These are phyloP conservation scores for Elsinoe fawcettii DNA, from an alignment of 2,329 filamentous ascomycete species.

Conservation along the genomic window DNA sequence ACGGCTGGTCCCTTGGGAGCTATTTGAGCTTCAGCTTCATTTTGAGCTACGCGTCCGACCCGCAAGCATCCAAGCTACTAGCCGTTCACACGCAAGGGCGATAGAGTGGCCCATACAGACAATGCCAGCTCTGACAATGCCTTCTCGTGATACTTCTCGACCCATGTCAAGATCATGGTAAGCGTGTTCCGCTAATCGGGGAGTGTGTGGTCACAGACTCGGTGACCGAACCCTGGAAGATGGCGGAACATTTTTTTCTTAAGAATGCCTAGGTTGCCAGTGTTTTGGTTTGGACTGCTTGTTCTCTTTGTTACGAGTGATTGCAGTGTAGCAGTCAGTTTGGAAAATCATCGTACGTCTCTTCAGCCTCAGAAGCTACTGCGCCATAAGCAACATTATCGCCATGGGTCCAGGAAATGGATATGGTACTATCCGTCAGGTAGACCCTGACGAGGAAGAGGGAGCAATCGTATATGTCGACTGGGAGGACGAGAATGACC, in stretches of 20 bases:
- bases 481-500: conserved; percentile 50
- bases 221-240: conserved; percentile 12
- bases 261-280: background rate
- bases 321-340: background rate
- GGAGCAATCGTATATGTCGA: conserved; percentile 33
- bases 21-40: too few species aligned
- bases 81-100: background rate
- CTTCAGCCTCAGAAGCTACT: background rate
- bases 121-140: too few species aligned
- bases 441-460: conserved; percentile 11
- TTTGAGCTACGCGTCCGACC: too few species aligned
- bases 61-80: too few species aligned
- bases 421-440: conserved; percentile 6
- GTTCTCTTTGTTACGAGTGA: background rate
- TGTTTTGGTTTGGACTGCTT: background rate
- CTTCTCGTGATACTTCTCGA: background rate
- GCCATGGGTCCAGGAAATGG: conserved; percentile 7
- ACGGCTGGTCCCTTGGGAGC: too few species aligned
- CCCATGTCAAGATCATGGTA: background rate
- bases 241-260: background rate
- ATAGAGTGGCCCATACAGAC: background rate
- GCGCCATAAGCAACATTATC: background rate
- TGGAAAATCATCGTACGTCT: background rate
- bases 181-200: background rate
- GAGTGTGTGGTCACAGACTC: background rate